Conservation (phyloP, 139 green algal species). For the Chlamydomonas schloesseri region DNA sequence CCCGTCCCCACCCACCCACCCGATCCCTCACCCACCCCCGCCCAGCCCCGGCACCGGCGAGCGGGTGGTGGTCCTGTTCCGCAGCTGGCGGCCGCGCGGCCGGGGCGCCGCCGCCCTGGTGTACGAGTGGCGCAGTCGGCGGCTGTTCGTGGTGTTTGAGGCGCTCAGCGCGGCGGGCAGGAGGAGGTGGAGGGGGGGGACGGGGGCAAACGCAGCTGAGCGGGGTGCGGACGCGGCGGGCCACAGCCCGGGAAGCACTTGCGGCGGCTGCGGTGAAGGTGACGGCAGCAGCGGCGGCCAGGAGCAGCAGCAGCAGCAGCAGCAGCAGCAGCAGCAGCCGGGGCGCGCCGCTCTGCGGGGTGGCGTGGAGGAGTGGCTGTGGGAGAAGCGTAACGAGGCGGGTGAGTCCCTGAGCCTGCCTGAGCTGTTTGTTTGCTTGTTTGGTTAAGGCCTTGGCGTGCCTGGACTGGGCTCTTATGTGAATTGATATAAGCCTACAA, state of each 20-base stretch:
- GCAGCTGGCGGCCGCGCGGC: constrained; percentile 67
- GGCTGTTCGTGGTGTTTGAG: constrained; percentile 54
- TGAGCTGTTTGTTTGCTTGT: too few species aligned
- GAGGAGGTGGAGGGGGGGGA: background rate
- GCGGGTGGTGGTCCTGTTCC: constrained; percentile 64
- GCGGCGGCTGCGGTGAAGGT: too few species aligned
- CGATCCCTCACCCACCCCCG: background rate
- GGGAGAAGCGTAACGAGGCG: background rate
- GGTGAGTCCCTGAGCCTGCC: constrained; percentile 13
- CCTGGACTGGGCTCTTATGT: background rate
- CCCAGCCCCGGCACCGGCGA: constrained; percentile 18
- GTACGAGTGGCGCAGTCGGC: constrained; percentile 65
- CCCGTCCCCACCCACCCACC: too few species aligned
- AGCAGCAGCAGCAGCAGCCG: too few species aligned
- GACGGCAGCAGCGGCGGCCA: too few species aligned
- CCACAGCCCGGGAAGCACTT: too few species aligned
- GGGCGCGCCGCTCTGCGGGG: too few species aligned
- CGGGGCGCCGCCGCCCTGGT: constrained; percentile 75
- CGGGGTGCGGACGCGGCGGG: too few species aligned
- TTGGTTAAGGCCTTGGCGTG: too few species aligned
- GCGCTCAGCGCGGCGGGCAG: background rate
- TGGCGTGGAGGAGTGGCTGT: constrained; percentile 37
- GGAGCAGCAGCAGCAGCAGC: too few species aligned
- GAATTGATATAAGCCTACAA: too few species aligned
- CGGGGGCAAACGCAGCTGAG: too few species aligned